phyloP scores from a whole-genome alignment of 1,139 yeast genomes.

The Casaregolazyma suthepensis region DNA sequence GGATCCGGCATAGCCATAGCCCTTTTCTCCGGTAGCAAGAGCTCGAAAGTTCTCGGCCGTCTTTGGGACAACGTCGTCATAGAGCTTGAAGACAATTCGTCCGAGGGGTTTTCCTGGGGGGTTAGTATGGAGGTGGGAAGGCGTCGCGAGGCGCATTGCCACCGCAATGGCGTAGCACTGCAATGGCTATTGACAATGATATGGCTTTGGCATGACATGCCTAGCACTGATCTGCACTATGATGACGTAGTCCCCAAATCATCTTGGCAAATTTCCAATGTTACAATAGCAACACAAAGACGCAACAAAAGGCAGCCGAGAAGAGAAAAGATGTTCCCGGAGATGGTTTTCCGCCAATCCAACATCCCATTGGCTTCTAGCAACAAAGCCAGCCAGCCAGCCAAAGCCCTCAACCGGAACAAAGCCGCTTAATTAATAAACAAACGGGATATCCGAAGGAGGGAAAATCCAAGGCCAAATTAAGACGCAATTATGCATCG shows the following conservation, averaged over 20 bases:
- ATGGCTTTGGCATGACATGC: no score
- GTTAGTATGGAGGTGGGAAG: no score
- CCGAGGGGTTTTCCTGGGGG: constrained; percentile 39
- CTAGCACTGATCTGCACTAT: no score
- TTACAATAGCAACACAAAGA: not conserved
- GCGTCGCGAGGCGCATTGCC: no score
- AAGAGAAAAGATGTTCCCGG: not conserved
- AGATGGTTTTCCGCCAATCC: no score
- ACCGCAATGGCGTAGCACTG: not conserved
- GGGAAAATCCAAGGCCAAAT: not conserved
- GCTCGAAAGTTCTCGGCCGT: constrained; percentile 76
- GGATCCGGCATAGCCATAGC: constrained; percentile 76
- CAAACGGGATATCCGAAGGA: not conserved
- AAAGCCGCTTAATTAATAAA: not conserved
- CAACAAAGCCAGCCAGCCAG: not conserved
- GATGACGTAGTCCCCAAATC: not conserved
- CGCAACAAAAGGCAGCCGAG: not conserved
- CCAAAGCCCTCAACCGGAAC: not conserved
- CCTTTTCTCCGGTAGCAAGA: constrained; percentile 72
- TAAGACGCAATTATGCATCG: not conserved
- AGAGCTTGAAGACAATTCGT: constrained; percentile 69
- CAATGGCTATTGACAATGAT: not conserved
- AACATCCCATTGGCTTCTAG: not conserved
- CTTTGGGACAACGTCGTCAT: constrained; percentile 87
- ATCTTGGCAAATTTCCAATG: not conserved